A percentile compares a stretch with the other conserved stretches of the same genome.
Conservation (phyloP, 768 basidiomycete genomes). For the Lactarius psammicola region DNA sequence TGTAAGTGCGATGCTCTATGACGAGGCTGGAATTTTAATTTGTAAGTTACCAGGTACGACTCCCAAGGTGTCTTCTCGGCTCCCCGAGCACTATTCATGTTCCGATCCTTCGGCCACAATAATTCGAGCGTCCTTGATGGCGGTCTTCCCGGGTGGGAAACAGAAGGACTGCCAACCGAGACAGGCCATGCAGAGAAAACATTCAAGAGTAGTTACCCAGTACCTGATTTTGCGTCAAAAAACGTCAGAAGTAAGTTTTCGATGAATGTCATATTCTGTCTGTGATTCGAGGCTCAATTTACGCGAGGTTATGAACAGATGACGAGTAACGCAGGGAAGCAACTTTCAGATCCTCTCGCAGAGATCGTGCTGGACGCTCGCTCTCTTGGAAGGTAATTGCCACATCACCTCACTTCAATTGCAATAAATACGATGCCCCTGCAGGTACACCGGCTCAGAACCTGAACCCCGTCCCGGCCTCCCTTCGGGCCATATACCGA, state of each 20-base stretch:
- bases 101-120: constrained; percentile 85
- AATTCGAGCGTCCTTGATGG: constrained; percentile 89
- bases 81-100: constrained; percentile 92
- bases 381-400: constrained; percentile 66
- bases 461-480: constrained; percentile 89
- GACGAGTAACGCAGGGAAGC: constrained; percentile 60
- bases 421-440: constrained; percentile 15
- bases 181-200: constrained; percentile 34
- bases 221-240: constrained; percentile 50
- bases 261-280: neutral
- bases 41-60: constrained; percentile 64
- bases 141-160: constrained; percentile 82
- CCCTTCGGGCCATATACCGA: constrained; percentile 89
- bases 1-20: constrained; percentile 44
- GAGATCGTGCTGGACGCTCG: constrained; percentile 89
- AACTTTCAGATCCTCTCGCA: constrained; percentile 45
- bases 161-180: constrained; percentile 59
- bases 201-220: constrained; percentile 45
- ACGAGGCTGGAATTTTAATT: constrained; percentile 13
- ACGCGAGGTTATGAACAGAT: constrained; percentile 76
- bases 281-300: constrained; percentile 3
- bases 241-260: constrained; percentile 24
- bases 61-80: constrained; percentile 87
- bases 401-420: constrained; percentile 10
- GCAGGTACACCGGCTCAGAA: constrained; percentile 73